These are phyloP conservation scores for Silene conica DNA, from an alignment of 148 eudicot species.

Conservation along the genomic window DNA sequence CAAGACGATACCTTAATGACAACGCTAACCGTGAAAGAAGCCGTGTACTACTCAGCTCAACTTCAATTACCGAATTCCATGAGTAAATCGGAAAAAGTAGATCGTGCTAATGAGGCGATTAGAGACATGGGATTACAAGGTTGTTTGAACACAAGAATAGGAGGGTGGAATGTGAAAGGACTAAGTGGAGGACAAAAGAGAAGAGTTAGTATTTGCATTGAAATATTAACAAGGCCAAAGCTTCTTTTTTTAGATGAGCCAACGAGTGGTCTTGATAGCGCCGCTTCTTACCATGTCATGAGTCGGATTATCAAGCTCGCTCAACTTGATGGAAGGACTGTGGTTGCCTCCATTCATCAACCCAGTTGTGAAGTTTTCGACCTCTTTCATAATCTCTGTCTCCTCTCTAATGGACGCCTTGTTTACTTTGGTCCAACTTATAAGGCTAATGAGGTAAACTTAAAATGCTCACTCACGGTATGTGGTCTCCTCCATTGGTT, in stretches of 20 bases:
- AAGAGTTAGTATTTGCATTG: conserved; percentile 77
- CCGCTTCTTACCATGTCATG: conserved; percentile 77
- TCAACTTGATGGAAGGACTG: conserved; percentile 35
- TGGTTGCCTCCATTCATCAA: conserved; percentile 74
- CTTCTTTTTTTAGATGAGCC: conserved; percentile 85
- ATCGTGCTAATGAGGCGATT: conserved; percentile 49
- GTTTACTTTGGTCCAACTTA: conserved; percentile 53
- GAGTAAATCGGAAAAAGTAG: conserved; percentile 44
- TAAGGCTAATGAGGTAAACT: conserved; percentile 41
- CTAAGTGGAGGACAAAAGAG: conserved; percentile 85
- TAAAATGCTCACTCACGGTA: neutral
- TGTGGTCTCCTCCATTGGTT: neutral
- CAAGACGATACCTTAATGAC: conserved; percentile 62
- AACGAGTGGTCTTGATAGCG: conserved; percentile 82
- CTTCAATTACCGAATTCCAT: conserved; percentile 63
- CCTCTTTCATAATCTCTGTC: conserved; percentile 59
- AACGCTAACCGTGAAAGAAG: conserved; percentile 65
- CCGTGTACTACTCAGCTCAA: conserved; percentile 64
- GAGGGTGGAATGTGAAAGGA: conserved; percentile 65
- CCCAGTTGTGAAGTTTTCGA: conserved; percentile 64
- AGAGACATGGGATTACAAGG: conserved; percentile 73
- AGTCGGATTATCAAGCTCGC: conserved; percentile 39
- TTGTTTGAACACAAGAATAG: conserved; percentile 54
- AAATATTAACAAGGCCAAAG: conserved; percentile 55
- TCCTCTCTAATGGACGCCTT: conserved; percentile 45